A percentile compares a stretch with the other conserved stretches of the same genome.
Conservation (phyloP, 2,329 filamentous ascomycete genomes). For the Cadophora luteo-olivacea region DNA sequence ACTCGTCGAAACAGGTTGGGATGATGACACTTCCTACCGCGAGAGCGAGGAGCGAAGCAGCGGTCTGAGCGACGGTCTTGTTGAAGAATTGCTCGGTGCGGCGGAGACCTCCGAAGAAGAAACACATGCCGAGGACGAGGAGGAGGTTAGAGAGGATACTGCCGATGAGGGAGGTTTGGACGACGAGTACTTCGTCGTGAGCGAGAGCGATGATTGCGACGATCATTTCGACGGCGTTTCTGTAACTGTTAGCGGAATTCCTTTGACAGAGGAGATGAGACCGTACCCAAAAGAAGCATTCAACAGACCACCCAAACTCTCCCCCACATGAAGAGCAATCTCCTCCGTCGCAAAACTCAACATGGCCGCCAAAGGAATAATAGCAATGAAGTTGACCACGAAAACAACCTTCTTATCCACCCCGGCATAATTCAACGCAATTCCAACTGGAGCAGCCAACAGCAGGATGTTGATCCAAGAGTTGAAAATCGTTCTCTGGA, state of each 20-base stretch:
- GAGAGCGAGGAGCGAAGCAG: constrained; percentile 71
- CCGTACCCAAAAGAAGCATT: constrained; percentile 87
- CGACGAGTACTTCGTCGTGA: constrained; percentile 73
- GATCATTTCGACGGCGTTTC: constrained; percentile 88
- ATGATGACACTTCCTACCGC: constrained; percentile 84
- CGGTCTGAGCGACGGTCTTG: constrained; percentile 88
- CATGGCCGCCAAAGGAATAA: constrained; percentile 87
- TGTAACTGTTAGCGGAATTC: constrained; percentile 43
- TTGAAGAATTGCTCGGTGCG: constrained; percentile 89
- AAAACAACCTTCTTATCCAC: constrained; percentile 72
- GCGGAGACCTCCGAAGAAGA: constrained; percentile 77
- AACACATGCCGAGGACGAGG: constrained; percentile 89
- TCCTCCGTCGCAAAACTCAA: constrained; percentile 91
- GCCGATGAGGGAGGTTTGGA: constrained; percentile 91
- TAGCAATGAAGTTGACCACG: constrained; percentile 91
- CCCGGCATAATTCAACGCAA: constrained; percentile 71
- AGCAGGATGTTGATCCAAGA: constrained; percentile 89
- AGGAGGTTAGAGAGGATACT: constrained; percentile 91
- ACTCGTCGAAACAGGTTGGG: constrained; percentile 81
- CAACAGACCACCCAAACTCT: constrained; percentile 85
- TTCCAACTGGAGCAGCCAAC: constrained; percentile 79
- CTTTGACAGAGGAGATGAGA: background rate
- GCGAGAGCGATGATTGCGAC: constrained; percentile 84
- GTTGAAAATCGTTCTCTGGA: constrained; percentile 76
- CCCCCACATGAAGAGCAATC: constrained; percentile 80